Evolutionary conservation across 164 flowering plant genomes (phyloP).

Genomic region (Macadamia tetraphylla): DNA sequence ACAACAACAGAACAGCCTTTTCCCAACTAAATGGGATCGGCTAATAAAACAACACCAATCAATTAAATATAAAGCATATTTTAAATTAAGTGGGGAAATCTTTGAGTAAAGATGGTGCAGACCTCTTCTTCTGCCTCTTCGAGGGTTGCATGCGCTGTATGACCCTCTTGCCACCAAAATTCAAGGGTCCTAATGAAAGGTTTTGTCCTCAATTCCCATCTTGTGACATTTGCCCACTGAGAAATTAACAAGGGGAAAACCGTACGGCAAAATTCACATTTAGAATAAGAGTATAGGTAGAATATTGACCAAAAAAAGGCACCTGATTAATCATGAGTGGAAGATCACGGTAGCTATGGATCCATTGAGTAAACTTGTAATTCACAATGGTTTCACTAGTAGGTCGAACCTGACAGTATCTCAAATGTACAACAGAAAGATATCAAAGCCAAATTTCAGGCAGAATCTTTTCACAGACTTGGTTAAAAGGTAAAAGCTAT

Average conservation of each 20-base stretch:
- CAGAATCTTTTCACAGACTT: slow-evolving; percentile 6
- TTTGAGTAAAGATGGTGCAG: slow-evolving; percentile 1
- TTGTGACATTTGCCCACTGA: slow-evolving; percentile 96
- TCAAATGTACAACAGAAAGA: slow-evolving; percentile 48
- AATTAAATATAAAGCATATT: slow-evolving; percentile 4
- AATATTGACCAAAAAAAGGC: background rate
- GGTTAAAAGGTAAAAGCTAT: background rate
- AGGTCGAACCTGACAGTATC: slow-evolving; percentile 95
- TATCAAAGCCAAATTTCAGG: slow-evolving; percentile 60
- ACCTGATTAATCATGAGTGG: slow-evolving; percentile 98
- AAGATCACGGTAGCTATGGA: slow-evolving; percentile 95
- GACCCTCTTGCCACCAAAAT: slow-evolving; percentile 99
- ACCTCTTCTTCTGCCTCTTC: slow-evolving; percentile 99
- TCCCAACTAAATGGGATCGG: no score
- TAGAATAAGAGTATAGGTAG: background rate
- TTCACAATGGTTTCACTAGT: slow-evolving; percentile 99
- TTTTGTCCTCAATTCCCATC: slow-evolving; percentile 99
- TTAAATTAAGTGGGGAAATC: background rate
- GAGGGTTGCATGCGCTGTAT: slow-evolving; percentile 88
- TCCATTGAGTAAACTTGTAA: slow-evolving; percentile 99
- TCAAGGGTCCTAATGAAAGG: slow-evolving; percentile 97
- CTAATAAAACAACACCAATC: slow-evolving; percentile 13
- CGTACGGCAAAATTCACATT: background rate
- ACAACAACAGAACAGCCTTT: no score
- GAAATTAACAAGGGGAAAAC: slow-evolving; percentile 1